Base-by-base conservation (phyloP, 352 stramenopile species). In the Globisporangium carolinianum region DNA sequence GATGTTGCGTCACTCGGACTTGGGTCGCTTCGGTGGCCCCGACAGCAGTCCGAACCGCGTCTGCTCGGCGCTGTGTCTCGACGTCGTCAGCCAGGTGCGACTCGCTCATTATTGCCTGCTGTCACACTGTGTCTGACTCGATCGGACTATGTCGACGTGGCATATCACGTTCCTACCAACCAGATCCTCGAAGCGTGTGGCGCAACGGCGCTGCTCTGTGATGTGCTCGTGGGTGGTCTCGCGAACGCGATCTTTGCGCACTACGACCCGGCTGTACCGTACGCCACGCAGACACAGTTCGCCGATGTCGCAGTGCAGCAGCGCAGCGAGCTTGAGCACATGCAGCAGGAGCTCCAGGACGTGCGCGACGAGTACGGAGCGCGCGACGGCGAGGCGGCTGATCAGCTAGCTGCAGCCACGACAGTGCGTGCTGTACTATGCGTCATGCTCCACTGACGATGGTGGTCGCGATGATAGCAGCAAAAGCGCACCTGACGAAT, bases 201-300 rank as follows among this genome's bases (percentile, higher is more conserved):
- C 11, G 66, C 68, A 6, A 78, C 72, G 2, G 39, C 60, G 32
- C 57, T 80, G 53, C 51, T 90, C 24, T 59, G 58, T 1, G 78
- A 72, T 15, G 35, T 88, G 9, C 57, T 91, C 4, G 18, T 87
- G 1, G 76, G 72, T 8, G 77, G 75, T 0, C 62, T 91, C 3
- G 69, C 74, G 36, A 87, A 91, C 60, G 87, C 75, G 7, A 72
- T 89, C 17, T 89, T 86, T 47, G 41, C 48, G 1, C 58, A 60
- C 6, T 91, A 83, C 60, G 72, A 85, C 41, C 65, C 69, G 0
- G 65, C 66, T 5, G 58, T 75, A 37, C 35, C 49, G 5, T 73
- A 61, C n/a, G 55, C 75, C 37, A 51, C 68, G 6, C 69, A 87
- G 12, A 52, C 63, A 36, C 72, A 80, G 48, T 75, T 83, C 39